Evolutionary conservation across 768 basidiomycete genomes (phyloP).

Genomic region (Macrolepiota dolichaula): DNA sequence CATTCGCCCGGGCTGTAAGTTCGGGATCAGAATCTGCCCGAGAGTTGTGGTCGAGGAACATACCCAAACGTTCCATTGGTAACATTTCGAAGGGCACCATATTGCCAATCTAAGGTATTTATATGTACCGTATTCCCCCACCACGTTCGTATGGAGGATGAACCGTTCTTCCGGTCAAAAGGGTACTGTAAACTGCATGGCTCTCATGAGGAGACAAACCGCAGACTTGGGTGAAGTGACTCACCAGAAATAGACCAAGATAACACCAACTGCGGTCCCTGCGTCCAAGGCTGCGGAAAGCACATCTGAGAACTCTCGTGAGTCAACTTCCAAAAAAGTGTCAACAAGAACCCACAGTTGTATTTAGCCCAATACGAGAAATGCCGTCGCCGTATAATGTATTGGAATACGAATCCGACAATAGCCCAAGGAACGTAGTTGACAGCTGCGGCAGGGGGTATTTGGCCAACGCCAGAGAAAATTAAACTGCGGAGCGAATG

Average conservation of each 20-base stretch:
- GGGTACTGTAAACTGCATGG: slow-evolving; percentile 42
- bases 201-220: not conserved
- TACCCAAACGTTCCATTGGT: slow-evolving; percentile 33
- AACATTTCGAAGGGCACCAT: slow-evolving; percentile 23
- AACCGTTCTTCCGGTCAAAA: slow-evolving; percentile 35
- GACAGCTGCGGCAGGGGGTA: slow-evolving; percentile 82
- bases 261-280: slow-evolving; percentile 62
- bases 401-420: slow-evolving; percentile 77
- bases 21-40: not conserved
- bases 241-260: slow-evolving; percentile 69
- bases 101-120: slow-evolving; percentile 32
- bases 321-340: not conserved
- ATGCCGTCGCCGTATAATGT: slow-evolving; percentile 57
- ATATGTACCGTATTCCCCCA: slow-evolving; percentile 38
- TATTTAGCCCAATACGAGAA: slow-evolving; percentile 79
- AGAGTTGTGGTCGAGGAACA: not conserved
- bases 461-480: slow-evolving; percentile 62
- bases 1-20: not conserved
- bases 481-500: slow-evolving; percentile 42
- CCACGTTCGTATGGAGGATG: slow-evolving; percentile 33
- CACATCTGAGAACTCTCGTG: slow-evolving; percentile 47
- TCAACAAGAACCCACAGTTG: slow-evolving; percentile 48
- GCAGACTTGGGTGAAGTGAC: slow-evolving; percentile 18
- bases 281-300: slow-evolving; percentile 74
- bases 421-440: slow-evolving; percentile 83